These are phyloP conservation scores for Hymenoscyphus repandus DNA, from an alignment of 2,329 filamentous ascomycete species.

Conservation along the genomic window DNA sequence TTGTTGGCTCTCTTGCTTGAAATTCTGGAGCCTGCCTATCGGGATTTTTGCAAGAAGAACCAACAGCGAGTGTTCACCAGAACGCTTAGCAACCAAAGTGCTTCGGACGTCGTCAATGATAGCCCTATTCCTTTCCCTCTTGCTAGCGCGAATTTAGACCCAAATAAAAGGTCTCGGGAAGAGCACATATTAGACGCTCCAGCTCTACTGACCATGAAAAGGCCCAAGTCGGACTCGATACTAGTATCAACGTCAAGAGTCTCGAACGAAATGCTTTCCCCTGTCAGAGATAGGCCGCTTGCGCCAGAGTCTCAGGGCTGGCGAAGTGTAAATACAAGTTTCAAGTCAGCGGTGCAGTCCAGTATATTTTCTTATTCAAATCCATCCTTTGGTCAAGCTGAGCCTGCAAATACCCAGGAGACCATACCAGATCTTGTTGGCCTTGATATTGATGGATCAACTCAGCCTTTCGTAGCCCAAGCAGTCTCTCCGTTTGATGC, in stretches of 20 bases:
- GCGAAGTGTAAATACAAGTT: conserved; percentile 15
- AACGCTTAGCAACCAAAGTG: neutral
- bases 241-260: neutral
- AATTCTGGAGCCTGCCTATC: neutral
- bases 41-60: neutral
- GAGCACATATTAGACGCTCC: neutral
- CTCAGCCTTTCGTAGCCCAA: neutral
- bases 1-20: conserved; percentile 2
- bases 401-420: conserved; percentile 10
- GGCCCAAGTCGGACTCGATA: neutral
- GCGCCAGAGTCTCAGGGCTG: neutral
- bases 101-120: neutral
- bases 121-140: conserved; percentile 2
- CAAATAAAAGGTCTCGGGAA: conserved; percentile 1
- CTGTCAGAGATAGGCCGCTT: neutral
- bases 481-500: neutral
- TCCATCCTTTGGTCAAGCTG: neutral
- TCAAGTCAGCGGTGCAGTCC: conserved; percentile 13
- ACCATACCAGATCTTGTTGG: conserved; percentile 7
- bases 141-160: neutral
- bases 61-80: neutral
- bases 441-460: neutral
- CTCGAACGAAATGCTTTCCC: conserved; percentile 3
- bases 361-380: conserved; percentile 16
- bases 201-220: neutral